Evolutionary conservation across 2,329 filamentous ascomycete species (phyloP).

Genomic region (Ophiosphaerella narmari): DNA sequence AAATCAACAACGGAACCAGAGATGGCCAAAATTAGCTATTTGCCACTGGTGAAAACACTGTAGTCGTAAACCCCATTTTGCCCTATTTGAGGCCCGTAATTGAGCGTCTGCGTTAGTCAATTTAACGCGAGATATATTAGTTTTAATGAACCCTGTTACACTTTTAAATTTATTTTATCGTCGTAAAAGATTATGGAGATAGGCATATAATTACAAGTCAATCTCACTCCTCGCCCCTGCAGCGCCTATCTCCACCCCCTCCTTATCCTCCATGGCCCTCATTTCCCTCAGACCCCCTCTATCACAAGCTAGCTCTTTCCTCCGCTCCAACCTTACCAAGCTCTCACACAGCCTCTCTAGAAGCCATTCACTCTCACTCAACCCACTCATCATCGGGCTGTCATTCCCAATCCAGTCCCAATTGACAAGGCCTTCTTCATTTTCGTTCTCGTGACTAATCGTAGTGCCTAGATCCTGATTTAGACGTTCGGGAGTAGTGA

Average conservation of each 20-base stretch:
- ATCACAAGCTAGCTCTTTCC: slow-evolving; percentile 18
- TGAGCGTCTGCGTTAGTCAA: no score
- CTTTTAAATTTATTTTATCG: no score
- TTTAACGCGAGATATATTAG: no score
- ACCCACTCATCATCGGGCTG: slow-evolving; percentile 67
- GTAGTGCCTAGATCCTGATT: slow-evolving; percentile 12
- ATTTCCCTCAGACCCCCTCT: not conserved
- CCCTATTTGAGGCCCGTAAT: no score
- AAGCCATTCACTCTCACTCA: slow-evolving; percentile 69
- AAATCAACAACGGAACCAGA: no score
- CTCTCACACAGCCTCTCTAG: slow-evolving; percentile 69
- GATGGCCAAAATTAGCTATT: no score
- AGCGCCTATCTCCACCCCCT: not conserved
- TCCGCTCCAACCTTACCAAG: slow-evolving; percentile 50
- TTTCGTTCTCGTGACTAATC: slow-evolving; percentile 47
- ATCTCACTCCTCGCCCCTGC: not conserved
- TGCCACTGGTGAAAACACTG: no score
- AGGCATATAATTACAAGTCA: no score
- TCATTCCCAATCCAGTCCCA: slow-evolving; percentile 76
- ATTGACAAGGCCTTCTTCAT: slow-evolving; percentile 63
- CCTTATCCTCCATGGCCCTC: not conserved
- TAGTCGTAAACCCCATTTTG: no score
- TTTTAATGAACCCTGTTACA: no score
- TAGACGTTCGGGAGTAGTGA: slow-evolving; percentile 43
- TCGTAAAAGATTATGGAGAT: no score